Evolutionary conservation across 768 basidiomycete genomes (phyloP).

Genomic region (Albatrellus ellisii): DNA sequence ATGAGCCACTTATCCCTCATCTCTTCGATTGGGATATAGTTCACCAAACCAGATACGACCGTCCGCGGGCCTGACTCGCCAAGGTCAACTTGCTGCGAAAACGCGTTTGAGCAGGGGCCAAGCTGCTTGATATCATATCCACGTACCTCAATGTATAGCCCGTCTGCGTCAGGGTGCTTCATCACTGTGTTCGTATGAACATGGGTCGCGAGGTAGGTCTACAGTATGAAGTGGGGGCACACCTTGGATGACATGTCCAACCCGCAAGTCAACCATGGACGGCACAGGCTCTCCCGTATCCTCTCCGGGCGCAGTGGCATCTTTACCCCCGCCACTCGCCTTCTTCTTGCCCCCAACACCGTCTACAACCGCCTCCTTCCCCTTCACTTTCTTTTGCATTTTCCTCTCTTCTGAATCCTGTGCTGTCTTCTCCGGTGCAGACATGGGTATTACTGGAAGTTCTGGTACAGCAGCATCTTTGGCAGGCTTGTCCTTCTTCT

Average conservation of each 20-base stretch:
- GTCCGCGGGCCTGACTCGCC: conserved; percentile 92
- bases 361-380: conserved; percentile 28
- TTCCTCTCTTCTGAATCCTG: conserved; percentile 15
- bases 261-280: conserved; percentile 94
- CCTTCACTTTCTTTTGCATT: conserved; percentile 32
- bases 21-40: conserved; percentile 91
- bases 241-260: conserved; percentile 90
- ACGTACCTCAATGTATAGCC: conserved; percentile 85
- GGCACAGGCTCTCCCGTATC: conserved; percentile 80
- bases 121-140: neutral
- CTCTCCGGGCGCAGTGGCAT: conserved; percentile 26
- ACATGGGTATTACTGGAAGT: conserved; percentile 13
- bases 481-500: conserved; percentile 61
- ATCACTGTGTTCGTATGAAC: conserved; percentile 35
- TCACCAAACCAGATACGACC: conserved; percentile 92
- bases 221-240: conserved; percentile 16
- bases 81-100: conserved; percentile 79
- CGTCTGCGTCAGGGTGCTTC: conserved; percentile 95
- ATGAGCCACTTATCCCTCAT: conserved; percentile 79
- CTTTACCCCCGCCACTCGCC: conserved; percentile 18
- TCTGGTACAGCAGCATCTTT: conserved; percentile 14
- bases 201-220: neutral
- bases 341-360: conserved; percentile 24
- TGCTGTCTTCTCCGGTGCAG: conserved; percentile 14
- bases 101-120: neutral